A percentile compares a stretch with the other conserved stretches of the same genome.
phyloP scores from a whole-genome alignment of 805 yeast genomes.

The Ogataea sp. region DNA sequence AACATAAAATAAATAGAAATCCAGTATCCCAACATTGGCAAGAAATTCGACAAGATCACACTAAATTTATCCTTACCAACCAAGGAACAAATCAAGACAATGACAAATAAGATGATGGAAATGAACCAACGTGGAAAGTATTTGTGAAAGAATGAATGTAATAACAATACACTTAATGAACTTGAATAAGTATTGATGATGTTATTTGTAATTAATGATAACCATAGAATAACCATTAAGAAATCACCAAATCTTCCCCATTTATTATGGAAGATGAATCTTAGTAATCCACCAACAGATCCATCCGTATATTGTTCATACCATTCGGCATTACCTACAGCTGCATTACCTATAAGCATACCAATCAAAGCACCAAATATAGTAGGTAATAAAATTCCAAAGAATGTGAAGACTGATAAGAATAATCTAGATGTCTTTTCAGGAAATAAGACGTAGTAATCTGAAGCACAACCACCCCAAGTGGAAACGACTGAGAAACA shows the following conservation, averaged over 20 bases:
- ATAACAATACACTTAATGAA: conserved; percentile 68
- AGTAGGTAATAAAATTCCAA: conserved; percentile 65
- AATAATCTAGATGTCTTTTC: conserved; percentile 51
- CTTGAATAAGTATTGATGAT: conserved; percentile 76
- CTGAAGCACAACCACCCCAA: conserved; percentile 85
- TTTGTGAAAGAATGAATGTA: conserved; percentile 41
- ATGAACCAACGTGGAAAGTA: conserved; percentile 73
- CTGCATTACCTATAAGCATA: conserved; percentile 58
- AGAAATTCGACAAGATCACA: conserved; percentile 65
- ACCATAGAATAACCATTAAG: conserved; percentile 56
- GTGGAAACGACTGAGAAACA: conserved; percentile 76
- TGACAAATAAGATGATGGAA: conserved; percentile 52
- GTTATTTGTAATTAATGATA: conserved; percentile 76
- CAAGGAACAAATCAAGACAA: conserved; percentile 63
- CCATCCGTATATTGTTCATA: conserved; percentile 39
- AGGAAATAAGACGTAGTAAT: conserved; percentile 76
- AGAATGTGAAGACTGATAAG: conserved; percentile 53
- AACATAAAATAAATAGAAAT: conserved; percentile 71
- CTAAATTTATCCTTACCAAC: conserved; percentile 71
- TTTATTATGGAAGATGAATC: conserved; percentile 47
- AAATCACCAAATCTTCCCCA: conserved; percentile 81
- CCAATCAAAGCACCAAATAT: conserved; percentile 72
- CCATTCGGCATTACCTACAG: conserved; percentile 53
- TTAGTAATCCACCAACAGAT: conserved; percentile 75
- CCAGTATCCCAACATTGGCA: conserved; percentile 94